Evolutionary conservation across 2,329 filamentous ascomycete genomes (phyloP), one percentile per base, ranked within the genome.

Genomic region (Calonectria honghensis): DNA sequence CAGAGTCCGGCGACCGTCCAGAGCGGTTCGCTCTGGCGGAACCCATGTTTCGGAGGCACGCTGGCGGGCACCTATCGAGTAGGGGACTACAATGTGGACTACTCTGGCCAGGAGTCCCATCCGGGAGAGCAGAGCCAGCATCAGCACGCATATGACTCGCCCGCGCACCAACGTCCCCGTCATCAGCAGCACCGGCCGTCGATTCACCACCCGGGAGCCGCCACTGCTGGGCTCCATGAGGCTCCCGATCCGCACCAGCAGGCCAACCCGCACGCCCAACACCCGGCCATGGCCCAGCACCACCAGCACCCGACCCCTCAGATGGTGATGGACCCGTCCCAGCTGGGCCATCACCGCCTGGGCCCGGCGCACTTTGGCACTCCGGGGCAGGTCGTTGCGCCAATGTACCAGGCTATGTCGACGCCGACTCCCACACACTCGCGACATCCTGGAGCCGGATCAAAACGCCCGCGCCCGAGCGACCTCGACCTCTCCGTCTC

Each of bases 11-110:
- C 90, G 90, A 89, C 90, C 92, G 92, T 92, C 91, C 91, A 92
- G 92, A 91, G 93, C 92, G 92, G 88, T 87, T 90, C 90, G 92
- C 92, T 94, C 93, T 94, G 92, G 93, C 92, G 91, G 91, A 90
- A 91, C 91, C 91, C 90, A 94, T 94, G 92, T 86, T 90, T 91
- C 87, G 90, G 89, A 89, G 91, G 88, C 90, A 93, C 91, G 88
- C 91, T 94, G 91, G 92, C 92, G 90, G 90, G 91, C 90, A 92
- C 93, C 86, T 95, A 94, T 89, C 91, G 92, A 90, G 89, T 91
- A 87, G 90, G 89, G 85, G 91, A 93, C 88, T 94, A 94, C 89
- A 91, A 93, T 91, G 92, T 94, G 90, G 91, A 93, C 85, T 94
- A 94, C 88, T 90, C 92, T 87, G 88, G 91, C 85, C 93, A 93